phyloP scores from a whole-genome alignment of 176 grass and related monocot genomes.

The Juncus inflexus region DNA sequence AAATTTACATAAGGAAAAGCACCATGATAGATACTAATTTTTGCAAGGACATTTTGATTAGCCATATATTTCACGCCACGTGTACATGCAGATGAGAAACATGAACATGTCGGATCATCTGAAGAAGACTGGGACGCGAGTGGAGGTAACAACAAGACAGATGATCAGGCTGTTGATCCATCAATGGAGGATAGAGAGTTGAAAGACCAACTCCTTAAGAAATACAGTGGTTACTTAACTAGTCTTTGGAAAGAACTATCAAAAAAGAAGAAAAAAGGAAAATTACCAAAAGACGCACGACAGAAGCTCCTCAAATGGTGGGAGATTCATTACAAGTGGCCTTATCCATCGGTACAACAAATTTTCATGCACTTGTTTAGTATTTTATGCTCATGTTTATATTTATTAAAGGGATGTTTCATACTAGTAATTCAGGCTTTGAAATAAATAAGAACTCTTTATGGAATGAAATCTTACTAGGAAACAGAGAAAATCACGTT shows the following conservation, averaged over 20 bases:
- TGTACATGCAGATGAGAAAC: constrained; percentile 35
- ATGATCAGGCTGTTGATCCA: constrained; percentile 24
- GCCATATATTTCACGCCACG: not conserved
- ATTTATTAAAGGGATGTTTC: not conserved
- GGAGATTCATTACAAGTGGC: constrained; percentile 81
- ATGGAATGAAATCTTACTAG: constrained; percentile 28
- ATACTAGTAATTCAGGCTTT: not conserved
- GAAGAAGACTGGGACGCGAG: constrained; percentile 47
- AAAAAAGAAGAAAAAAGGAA: constrained; percentile 90
- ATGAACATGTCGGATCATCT: constrained; percentile 37
- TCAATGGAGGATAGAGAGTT: constrained; percentile 58
- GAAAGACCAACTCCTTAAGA: constrained; percentile 68
- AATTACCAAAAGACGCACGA: constrained; percentile 75
- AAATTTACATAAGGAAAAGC: not conserved
- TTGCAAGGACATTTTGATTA: not conserved
- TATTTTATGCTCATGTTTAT: too few relatives aligned
- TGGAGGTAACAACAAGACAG: constrained; percentile 12
- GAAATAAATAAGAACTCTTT: not conserved
- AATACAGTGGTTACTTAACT: constrained; percentile 82
- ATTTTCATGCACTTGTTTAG: too few relatives aligned
- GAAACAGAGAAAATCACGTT: constrained; percentile 63
- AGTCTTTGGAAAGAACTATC: constrained; percentile 75
- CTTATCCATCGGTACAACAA: constrained; percentile 64
- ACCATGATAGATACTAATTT: not conserved
- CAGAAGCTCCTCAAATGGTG: constrained; percentile 87